These are phyloP conservation scores for Debaryomyces maramus DNA, from an alignment of 805 yeast genomes.

Conservation along the genomic window DNA sequence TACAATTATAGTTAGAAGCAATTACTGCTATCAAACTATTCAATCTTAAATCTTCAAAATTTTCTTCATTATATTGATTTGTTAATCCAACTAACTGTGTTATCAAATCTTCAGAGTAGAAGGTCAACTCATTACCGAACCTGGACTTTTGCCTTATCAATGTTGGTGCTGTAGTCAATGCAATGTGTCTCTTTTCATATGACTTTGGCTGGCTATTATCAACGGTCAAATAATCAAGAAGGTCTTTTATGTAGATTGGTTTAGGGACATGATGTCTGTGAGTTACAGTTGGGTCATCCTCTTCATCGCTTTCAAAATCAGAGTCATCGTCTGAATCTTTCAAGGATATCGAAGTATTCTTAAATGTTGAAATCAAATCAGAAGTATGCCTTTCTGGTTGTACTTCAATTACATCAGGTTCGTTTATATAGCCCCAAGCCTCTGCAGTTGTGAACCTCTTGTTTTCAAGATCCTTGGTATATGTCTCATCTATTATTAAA, in stretches of 20 bases:
- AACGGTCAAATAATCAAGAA: constrained; percentile 54
- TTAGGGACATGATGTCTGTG: constrained; percentile 34
- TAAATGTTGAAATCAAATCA: background rate
- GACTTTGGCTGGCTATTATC: constrained; percentile 47
- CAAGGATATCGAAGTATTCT: background rate
- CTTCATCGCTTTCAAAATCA: constrained; percentile 44
- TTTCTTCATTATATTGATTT: constrained; percentile 54
- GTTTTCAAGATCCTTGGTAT: background rate
- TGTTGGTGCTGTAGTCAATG: constrained; percentile 53
- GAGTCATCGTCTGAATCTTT: constrained; percentile 19
- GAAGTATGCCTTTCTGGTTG: constrained; percentile 18
- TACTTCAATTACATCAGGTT: constrained; percentile 16
- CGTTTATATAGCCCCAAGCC: constrained; percentile 21
- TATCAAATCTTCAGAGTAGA: constrained; percentile 56
- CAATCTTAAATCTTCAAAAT: constrained; percentile 67
- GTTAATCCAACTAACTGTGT: constrained; percentile 51
- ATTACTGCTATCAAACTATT: constrained; percentile 64
- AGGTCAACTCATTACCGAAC: constrained; percentile 61
- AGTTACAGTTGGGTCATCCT: constrained; percentile 48
- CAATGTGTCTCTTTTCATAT: constrained; percentile 49
- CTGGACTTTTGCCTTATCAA: constrained; percentile 64
- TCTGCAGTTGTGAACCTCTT: constrained; percentile 7
- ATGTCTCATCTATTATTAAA: background rate
- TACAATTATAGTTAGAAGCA: constrained; percentile 45
- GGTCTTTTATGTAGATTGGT: constrained; percentile 74